Evolutionary conservation across 2,329 filamentous ascomycete species (phyloP).

Genomic region (Onygenales sp.): DNA sequence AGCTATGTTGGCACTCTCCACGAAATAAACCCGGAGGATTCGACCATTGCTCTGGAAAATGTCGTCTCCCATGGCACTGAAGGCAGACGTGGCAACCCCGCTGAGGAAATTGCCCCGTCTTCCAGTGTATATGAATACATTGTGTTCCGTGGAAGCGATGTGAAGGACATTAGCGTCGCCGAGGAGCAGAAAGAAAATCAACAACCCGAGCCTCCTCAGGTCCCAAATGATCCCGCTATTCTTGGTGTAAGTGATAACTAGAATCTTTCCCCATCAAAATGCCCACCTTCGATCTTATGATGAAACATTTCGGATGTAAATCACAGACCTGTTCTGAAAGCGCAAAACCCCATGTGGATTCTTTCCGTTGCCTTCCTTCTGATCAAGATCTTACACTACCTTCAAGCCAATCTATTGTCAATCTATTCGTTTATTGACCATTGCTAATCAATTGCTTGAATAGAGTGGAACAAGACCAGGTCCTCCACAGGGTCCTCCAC

Average conservation of each 20-base stretch:
- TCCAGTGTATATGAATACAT: slow-evolving; percentile 96
- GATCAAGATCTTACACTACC: slow-evolving; percentile 40
- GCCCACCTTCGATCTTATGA: slow-evolving; percentile 49
- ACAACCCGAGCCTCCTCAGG: slow-evolving; percentile 63
- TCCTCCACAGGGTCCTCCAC: slow-evolving; percentile 29
- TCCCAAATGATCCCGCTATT: slow-evolving; percentile 93
- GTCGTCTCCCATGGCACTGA: slow-evolving; percentile 92
- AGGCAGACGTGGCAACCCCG: slow-evolving; percentile 67
- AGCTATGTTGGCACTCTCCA: slow-evolving; percentile 95
- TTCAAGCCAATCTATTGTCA: background rate
- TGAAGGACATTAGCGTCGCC: slow-evolving; percentile 94
- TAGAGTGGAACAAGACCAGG: slow-evolving; percentile 36
- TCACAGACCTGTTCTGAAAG: slow-evolving; percentile 67
- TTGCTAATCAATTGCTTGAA: slow-evolving; percentile 9
- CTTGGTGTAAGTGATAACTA: slow-evolving; percentile 68
- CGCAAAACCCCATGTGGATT: slow-evolving; percentile 88
- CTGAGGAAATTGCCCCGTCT: slow-evolving; percentile 74
- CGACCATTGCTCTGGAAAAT: slow-evolving; percentile 94
- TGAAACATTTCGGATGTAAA: slow-evolving; percentile 99
- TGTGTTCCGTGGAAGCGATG: slow-evolving; percentile 94
- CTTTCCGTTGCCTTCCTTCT: slow-evolving; percentile 99
- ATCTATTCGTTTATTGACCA: background rate
- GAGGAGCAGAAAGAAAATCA: slow-evolving; percentile 64
- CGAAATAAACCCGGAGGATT: slow-evolving; percentile 95
- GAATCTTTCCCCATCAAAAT: slow-evolving; percentile 3